Conservation (phyloP, 306 rosid genomes). For the Dryas octopetala region DNA sequence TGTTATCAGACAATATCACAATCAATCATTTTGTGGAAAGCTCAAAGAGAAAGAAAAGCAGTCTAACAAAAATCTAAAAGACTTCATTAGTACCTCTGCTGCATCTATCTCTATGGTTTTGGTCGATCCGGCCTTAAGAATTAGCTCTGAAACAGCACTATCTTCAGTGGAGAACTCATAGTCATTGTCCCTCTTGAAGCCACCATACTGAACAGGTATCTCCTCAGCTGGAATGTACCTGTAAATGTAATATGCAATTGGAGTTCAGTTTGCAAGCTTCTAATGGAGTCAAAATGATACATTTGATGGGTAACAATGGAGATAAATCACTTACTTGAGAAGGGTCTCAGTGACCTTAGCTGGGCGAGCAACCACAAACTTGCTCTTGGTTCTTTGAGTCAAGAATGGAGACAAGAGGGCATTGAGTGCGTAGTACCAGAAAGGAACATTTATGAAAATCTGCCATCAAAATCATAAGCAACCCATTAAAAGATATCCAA, state of each 20-base stretch:
- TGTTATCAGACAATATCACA: not conserved
- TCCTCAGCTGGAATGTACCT: constrained; percentile 51
- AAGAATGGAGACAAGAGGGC: constrained; percentile 71
- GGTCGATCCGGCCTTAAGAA: constrained; percentile 35
- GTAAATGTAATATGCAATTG: not conserved
- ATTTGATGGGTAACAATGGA: not conserved
- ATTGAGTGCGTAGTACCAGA: constrained; percentile 89
- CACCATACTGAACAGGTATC: constrained; percentile 46
- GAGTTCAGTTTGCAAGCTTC: not conserved
- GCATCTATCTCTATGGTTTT: constrained; percentile 38
- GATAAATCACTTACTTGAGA: constrained; percentile 31
- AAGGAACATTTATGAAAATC: constrained; percentile 91
- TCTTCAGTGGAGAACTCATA: constrained; percentile 30
- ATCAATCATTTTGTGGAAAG: not conserved
- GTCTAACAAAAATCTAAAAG: not conserved
- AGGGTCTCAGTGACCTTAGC: constrained; percentile 49
- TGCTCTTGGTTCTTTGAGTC: constrained; percentile 81
- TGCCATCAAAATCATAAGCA: constrained; percentile 22
- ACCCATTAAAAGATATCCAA: not conserved
- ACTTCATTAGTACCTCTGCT: constrained; percentile 29
- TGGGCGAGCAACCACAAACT: constrained; percentile 52
- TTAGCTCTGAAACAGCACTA: constrained; percentile 34
- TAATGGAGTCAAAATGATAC: not conserved
- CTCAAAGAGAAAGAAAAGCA: not conserved
- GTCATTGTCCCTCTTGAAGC: constrained; percentile 44